A percentile compares a stretch with the other conserved stretches of the same genome.
phyloP scores from a whole-genome alignment of 441 rosid species.

The Viola pubescens region DNA sequence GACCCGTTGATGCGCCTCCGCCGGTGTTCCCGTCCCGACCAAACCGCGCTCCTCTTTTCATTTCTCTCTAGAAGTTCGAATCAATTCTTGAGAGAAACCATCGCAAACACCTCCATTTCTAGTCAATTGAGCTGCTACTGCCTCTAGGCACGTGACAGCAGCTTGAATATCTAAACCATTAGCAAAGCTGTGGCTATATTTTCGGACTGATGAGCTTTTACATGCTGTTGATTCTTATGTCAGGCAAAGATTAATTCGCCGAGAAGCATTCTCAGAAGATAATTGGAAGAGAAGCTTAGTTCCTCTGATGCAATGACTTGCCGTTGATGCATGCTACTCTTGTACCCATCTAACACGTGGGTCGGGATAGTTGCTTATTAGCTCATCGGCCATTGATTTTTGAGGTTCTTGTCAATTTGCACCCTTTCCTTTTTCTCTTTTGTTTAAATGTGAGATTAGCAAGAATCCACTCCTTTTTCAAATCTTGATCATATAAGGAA shows the following conservation, averaged over 20 bases:
- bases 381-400: not conserved
- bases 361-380: not conserved
- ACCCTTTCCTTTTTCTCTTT: not conserved
- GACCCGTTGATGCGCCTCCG: too few relatives aligned
- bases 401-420: not conserved
- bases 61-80: too few relatives aligned
- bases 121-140: too few relatives aligned
- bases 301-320: slow-evolving; percentile 59
- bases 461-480: not conserved
- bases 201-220: not conserved
- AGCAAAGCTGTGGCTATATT: not conserved
- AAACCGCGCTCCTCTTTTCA: too few relatives aligned
- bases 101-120: too few relatives aligned
- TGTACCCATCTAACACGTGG: not conserved
- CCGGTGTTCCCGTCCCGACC: too few relatives aligned
- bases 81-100: too few relatives aligned
- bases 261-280: slow-evolving; percentile 73
- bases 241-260: slow-evolving; percentile 79
- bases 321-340: not conserved
- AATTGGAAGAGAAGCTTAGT: slow-evolving; percentile 69
- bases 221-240: not conserved
- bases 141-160: too few relatives aligned
- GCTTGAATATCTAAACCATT: too few relatives aligned
- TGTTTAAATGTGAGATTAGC: not conserved
- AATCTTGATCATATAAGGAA: too few relatives aligned